Percentiles rank a stretch among this genome's conserved stretches.
These are phyloP conservation scores for Dentipellis fragilis DNA, from an alignment of 768 basidiomycete genomes.

Conservation along the genomic window DNA sequence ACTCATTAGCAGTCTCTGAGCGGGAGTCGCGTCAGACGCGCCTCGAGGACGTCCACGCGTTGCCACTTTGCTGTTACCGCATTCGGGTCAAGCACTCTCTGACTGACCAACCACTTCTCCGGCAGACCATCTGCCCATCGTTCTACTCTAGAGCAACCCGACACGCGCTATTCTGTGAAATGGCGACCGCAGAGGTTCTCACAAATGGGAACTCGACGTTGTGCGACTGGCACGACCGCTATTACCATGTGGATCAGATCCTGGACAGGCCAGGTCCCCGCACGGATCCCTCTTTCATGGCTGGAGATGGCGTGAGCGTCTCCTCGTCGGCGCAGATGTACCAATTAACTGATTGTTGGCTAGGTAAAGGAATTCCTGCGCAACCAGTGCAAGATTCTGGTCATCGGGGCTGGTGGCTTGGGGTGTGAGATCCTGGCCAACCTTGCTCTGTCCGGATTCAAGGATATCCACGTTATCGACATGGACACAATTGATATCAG, in stretches of 20 bases:
- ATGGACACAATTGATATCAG: constrained; percentile 99
- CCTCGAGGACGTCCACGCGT: no score
- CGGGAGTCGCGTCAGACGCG: no score
- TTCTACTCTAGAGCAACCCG: no score
- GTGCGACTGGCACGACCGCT: constrained; percentile 51
- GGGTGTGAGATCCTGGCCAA: constrained; percentile 98
- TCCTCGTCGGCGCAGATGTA: neutral
- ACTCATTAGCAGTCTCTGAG: no score
- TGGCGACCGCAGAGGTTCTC: neutral
- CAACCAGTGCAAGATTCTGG: constrained; percentile 81
- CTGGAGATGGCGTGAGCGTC: constrained; percentile 66
- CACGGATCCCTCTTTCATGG: constrained; percentile 73
- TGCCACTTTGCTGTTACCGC: no score
- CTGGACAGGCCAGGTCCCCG: constrained; percentile 82
- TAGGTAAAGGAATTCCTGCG: constrained; percentile 87
- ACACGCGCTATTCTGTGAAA: no score
- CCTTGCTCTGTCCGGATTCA: constrained; percentile 92
- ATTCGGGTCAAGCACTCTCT: no score
- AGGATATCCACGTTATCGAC: constrained; percentile 98
- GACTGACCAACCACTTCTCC: no score
- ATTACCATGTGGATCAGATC: constrained; percentile 79
- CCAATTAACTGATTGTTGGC: neutral
- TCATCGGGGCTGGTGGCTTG: constrained; percentile 95
- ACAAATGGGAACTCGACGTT: constrained; percentile 27
- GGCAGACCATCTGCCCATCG: no score